phyloP scores from a whole-genome alignment of 345 rosid species.

The Turnera subulata region DNA sequence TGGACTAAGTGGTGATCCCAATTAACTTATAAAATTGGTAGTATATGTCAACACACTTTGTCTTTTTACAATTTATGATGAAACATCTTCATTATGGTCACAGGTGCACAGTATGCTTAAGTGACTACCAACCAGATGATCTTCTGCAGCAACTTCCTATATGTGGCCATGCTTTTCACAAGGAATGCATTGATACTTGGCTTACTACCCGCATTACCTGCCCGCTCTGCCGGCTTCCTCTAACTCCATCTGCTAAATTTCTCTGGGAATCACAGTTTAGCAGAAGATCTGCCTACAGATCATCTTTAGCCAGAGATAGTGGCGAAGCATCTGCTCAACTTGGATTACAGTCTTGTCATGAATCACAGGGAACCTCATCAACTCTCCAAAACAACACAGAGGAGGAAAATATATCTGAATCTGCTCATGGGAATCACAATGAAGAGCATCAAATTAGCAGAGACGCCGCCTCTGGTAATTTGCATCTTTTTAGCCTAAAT shows the following conservation, averaged over 20 bases:
- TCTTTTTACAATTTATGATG: too few relatives aligned
- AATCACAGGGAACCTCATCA: conserved; percentile 10
- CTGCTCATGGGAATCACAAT: conserved; percentile 12
- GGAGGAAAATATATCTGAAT: conserved; percentile 16
- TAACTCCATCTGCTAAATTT: conserved; percentile 39
- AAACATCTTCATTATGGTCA: background rate
- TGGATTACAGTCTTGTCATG: conserved; percentile 20
- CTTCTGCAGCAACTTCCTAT: conserved; percentile 78
- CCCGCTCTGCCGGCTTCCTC: conserved; percentile 81
- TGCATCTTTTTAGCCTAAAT: too few relatives aligned
- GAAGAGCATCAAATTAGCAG: too few relatives aligned
- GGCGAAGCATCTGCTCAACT: conserved; percentile 22
- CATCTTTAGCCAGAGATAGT: conserved; percentile 9
- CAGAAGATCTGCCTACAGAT: conserved; percentile 21
- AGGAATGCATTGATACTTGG: conserved; percentile 94
- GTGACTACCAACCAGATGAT: conserved; percentile 74
- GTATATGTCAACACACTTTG: too few relatives aligned
- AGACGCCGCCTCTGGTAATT: too few relatives aligned
- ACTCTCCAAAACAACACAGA: background rate
- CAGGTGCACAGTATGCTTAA: conserved; percentile 88
- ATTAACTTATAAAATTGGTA: too few relatives aligned
- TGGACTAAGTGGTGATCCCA: too few relatives aligned
- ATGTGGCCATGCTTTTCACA: conserved; percentile 85
- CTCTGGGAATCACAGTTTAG: conserved; percentile 21
- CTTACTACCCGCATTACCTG: conserved; percentile 73